phyloP scores from a whole-genome alignment of 2,329 filamentous ascomycete genomes.

The Cytospora paraplurivora region DNA sequence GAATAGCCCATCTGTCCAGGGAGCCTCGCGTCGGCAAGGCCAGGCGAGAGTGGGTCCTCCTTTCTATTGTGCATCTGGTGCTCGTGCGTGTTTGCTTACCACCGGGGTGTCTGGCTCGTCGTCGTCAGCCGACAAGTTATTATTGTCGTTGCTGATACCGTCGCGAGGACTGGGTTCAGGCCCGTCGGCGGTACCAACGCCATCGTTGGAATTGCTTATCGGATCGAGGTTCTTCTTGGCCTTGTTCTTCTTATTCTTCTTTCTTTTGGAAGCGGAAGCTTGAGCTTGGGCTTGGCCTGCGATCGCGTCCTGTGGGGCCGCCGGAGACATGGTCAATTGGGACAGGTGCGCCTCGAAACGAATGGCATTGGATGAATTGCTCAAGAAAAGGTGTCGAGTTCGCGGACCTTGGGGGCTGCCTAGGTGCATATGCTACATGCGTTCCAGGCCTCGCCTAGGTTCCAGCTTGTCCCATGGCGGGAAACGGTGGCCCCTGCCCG shows the following conservation, averaged over 20 bases:
- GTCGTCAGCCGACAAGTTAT: slow-evolving; percentile 21
- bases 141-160: slow-evolving; percentile 10
- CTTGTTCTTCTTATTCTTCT: slow-evolving; percentile 30
- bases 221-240: slow-evolving; percentile 26
- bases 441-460: slow-evolving; percentile 7
- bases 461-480: slow-evolving; percentile 8
- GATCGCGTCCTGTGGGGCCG: slow-evolving; percentile 28
- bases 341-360: slow-evolving; percentile 25
- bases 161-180: slow-evolving; percentile 22
- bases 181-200: slow-evolving; percentile 5
- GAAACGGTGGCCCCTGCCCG: slow-evolving; percentile 4
- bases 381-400: slow-evolving; percentile 16
- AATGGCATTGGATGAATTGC: slow-evolving; percentile 26
- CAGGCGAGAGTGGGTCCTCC: slow-evolving; percentile 24
- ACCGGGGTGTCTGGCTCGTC: slow-evolving; percentile 28
- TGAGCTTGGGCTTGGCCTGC: slow-evolving; percentile 24
- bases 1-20: slow-evolving; percentile 26
- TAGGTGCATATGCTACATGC: slow-evolving; percentile 15
- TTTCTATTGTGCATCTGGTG: not conserved
- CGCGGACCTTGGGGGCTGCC: slow-evolving; percentile 12
- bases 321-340: slow-evolving; percentile 31
- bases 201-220: slow-evolving; percentile 19
- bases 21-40: slow-evolving; percentile 27
- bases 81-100: slow-evolving; percentile 21
- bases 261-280: slow-evolving; percentile 21